phyloP scores from a whole-genome alignment of 768 basidiomycete genomes.

The Rhodosporidiobolus odoratus region DNA sequence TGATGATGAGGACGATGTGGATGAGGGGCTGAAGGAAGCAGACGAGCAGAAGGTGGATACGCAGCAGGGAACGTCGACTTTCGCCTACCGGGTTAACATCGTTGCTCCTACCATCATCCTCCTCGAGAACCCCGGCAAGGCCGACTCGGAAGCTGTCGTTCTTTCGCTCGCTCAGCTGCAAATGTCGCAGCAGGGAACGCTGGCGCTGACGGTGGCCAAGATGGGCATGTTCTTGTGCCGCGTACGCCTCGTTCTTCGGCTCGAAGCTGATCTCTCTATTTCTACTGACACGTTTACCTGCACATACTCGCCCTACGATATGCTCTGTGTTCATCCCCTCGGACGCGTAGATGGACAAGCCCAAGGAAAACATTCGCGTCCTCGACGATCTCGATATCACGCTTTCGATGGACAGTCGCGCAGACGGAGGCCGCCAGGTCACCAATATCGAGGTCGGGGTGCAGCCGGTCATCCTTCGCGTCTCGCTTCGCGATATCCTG shows the following conservation, averaged over 20 bases:
- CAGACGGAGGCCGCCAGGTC: slow-evolving; percentile 53
- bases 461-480: slow-evolving; percentile 81
- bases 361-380: slow-evolving; percentile 78
- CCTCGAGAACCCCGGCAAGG: slow-evolving; percentile 72
- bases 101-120: slow-evolving; percentile 84
- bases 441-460: slow-evolving; percentile 74
- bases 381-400: slow-evolving; percentile 87
- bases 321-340: slow-evolving; percentile 25
- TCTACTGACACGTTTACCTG: too few relatives aligned
- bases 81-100: slow-evolving; percentile 70
- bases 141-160: slow-evolving; percentile 77
- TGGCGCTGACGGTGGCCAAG: slow-evolving; percentile 70
- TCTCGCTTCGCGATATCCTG: slow-evolving; percentile 89
- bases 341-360: slow-evolving; percentile 62
- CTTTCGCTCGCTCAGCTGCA: slow-evolving; percentile 75
- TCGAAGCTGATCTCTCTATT: too few relatives aligned
- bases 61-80: slow-evolving; percentile 38
- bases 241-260: neutral
- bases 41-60: slow-evolving; percentile 35
- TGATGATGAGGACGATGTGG: slow-evolving; percentile 27
- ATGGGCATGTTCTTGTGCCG: slow-evolving; percentile 85
- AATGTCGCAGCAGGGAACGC: slow-evolving; percentile 84
- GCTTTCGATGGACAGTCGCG: slow-evolving; percentile 76
- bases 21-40: slow-evolving; percentile 31
- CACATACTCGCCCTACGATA: neutral